A percentile compares a stretch with the other conserved stretches of the same genome.
Conservation (phyloP, 192 early-diverging fungal species). For the Coemansia pectinata region DNA sequence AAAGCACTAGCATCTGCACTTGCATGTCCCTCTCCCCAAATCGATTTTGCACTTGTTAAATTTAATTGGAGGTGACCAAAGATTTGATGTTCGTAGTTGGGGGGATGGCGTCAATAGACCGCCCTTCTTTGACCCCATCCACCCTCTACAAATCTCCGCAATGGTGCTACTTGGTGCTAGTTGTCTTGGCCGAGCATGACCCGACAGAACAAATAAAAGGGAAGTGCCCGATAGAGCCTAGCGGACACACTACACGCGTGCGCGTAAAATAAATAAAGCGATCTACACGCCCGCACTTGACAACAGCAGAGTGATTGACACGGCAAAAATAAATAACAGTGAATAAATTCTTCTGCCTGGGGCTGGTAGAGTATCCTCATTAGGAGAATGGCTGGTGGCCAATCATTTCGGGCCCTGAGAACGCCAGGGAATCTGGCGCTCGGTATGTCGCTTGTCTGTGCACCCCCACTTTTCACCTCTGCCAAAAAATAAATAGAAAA, state of each 20-base stretch:
- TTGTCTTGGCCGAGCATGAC: neutral
- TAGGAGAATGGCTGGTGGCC: neutral
- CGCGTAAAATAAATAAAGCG: neutral
- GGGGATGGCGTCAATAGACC: neutral
- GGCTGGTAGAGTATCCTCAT: constrained; percentile 11
- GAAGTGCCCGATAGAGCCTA: neutral
- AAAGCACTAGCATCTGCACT: neutral
- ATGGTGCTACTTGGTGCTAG: neutral
- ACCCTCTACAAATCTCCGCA: neutral
- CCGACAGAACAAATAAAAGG: neutral
- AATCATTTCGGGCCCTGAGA: constrained; percentile 4
- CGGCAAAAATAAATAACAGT: neutral
- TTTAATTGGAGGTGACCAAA: neutral
- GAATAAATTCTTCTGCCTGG: neutral
- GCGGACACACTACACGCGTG: neutral
- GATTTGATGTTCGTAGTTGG: neutral
- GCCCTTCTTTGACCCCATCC: neutral
- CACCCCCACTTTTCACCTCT: neutral
- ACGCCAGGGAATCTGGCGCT: neutral
- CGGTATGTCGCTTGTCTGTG: neutral
- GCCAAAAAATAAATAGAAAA: neutral
- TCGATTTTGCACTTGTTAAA: neutral
- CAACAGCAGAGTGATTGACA: constrained; percentile 1
- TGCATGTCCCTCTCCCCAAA: neutral
- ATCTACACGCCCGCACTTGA: constrained; percentile 1